Percentiles rank a stretch among this genome's conserved stretches.
Conservation (phyloP, 2,329 filamentous ascomycete genomes). For the Epichloe uncinata region DNA sequence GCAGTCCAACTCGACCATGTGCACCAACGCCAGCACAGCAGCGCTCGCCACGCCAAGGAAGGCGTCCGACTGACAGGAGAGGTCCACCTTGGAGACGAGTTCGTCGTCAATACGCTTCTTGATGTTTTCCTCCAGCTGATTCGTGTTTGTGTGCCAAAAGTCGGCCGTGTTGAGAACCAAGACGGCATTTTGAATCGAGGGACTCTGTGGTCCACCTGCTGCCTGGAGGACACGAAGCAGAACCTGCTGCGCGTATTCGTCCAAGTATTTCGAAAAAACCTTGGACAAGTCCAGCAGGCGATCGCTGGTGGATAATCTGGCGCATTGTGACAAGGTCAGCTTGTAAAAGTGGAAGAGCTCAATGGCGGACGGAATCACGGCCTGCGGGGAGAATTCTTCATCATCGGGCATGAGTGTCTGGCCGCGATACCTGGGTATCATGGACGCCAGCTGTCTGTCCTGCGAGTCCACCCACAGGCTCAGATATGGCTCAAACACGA, state of each 20-base stretch:
- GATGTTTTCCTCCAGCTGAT: conserved; percentile 88
- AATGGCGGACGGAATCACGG: conserved; percentile 85
- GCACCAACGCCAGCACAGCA: conserved; percentile 70
- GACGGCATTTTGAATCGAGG: conserved; percentile 60
- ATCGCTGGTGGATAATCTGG: conserved; percentile 86
- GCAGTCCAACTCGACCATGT: conserved; percentile 67
- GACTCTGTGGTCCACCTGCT: conserved; percentile 36
- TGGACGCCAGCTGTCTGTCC: conserved; percentile 68
- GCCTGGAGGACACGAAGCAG: conserved; percentile 56
- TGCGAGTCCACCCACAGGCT: conserved; percentile 96
- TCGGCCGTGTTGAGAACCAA: conserved; percentile 92
- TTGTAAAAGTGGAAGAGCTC: conserved; percentile 98
- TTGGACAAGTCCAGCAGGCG: conserved; percentile 72
- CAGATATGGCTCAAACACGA: conserved; percentile 93
- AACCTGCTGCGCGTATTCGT: conserved; percentile 90
- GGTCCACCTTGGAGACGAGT: conserved; percentile 61
- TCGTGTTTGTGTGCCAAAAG: conserved; percentile 90
- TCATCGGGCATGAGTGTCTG: conserved; percentile 70
- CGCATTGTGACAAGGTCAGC: conserved; percentile 81
- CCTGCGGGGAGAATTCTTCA: conserved; percentile 83
- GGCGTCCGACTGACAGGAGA: conserved; percentile 85
- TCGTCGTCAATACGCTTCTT: conserved; percentile 78
- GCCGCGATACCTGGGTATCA: conserved; percentile 78
- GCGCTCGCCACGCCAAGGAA: conserved; percentile 92
- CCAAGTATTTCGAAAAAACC: conserved; percentile 82